Conservation (phyloP, 2,329 filamentous ascomycete genomes). For the Cladosporium sp. region DNA sequence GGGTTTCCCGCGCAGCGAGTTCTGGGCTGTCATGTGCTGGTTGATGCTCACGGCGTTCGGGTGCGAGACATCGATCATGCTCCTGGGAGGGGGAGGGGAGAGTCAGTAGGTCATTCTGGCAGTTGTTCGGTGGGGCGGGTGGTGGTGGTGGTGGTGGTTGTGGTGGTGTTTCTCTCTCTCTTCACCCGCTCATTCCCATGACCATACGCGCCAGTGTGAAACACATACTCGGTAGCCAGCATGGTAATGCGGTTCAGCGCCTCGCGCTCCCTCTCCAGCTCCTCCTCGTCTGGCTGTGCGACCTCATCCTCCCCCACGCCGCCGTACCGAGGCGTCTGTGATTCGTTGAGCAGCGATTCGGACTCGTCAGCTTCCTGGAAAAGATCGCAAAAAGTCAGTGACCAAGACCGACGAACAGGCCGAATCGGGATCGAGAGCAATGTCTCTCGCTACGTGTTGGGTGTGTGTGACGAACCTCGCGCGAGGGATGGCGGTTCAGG, state of each 20-base stretch:
- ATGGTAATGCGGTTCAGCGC: constrained; percentile 47
- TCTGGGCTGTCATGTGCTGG: constrained; percentile 16
- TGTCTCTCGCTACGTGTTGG: constrained; percentile 9
- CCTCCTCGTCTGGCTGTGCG: constrained; percentile 45
- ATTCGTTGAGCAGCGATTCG: constrained; percentile 44
- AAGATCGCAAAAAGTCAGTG: constrained; percentile 27
- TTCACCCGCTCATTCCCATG: too few relatives aligned
- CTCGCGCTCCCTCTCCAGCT: constrained; percentile 45
- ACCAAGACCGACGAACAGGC: too few relatives aligned
- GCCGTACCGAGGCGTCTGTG: constrained; percentile 44
- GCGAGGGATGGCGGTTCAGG: constrained; percentile 39
- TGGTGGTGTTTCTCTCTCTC: too few relatives aligned
- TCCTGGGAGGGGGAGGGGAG: constrained; percentile 34
- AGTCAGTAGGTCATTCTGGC: too few relatives aligned
- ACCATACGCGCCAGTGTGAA: neutral
- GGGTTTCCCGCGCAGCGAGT: constrained; percentile 15
- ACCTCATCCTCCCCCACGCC: constrained; percentile 34
- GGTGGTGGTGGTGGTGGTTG: too few relatives aligned
- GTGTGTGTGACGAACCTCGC: constrained; percentile 37
- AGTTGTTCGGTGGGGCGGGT: too few relatives aligned
- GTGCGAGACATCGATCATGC: constrained; percentile 48
- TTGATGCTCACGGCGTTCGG: constrained; percentile 34
- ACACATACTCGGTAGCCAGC: constrained; percentile 46
- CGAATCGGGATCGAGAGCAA: neutral
- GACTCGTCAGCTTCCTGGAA: constrained; percentile 43